Base-by-base conservation (phyloP, 140 eudicot genomes). In the Stevia rebaudiana region DNA sequence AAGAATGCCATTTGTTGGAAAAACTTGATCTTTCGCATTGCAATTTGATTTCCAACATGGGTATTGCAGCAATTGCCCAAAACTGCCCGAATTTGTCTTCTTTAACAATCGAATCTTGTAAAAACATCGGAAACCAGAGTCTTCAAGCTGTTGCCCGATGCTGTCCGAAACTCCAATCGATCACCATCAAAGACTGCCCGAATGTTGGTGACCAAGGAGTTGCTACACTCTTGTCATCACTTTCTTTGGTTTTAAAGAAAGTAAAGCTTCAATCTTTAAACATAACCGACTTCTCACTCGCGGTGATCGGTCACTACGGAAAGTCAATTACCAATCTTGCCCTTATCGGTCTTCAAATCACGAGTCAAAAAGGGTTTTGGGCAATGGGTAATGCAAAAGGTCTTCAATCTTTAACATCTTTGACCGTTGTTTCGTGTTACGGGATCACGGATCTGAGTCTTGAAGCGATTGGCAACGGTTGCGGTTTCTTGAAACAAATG, bases 361-460 rank as follows among this genome's bases (percentile, higher is more conserved):
- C 84, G 68, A 83, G 79, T 76, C 84, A 92, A 58, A 88, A 73
- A 59, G 98, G 96, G 16, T 92, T 92, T 65, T 88, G 99, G 99
- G 94, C 86, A 2, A 88, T 92, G 99, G 97, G 95, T 55, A 92
- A 72, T 36, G 97, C 90, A 5, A 72, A 74, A 61, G 97, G 99
- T 48, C 86, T 92, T 44, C 79, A 81, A 67, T 44, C 72, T 0
- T 68, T 92, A 44, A 53, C 70, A 0, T 79, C 95, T 50, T 76
- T 92, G 56, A 21, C 76, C 3, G 65, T 92, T 5, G 53, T 79
- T 76, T 85, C 96, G 0, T 92, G 99, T 54, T 66, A 67, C 13
- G 99, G 99, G 17, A 71, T 74, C 16, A 81, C 96, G 0, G 97
- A 85, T 74, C n/a, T 81, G 71, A 80, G 95, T 52, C 81, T 92